phyloP scores from a whole-genome alignment of 2,329 filamentous ascomycete genomes.

The Sphaerostilbella broomeana region DNA sequence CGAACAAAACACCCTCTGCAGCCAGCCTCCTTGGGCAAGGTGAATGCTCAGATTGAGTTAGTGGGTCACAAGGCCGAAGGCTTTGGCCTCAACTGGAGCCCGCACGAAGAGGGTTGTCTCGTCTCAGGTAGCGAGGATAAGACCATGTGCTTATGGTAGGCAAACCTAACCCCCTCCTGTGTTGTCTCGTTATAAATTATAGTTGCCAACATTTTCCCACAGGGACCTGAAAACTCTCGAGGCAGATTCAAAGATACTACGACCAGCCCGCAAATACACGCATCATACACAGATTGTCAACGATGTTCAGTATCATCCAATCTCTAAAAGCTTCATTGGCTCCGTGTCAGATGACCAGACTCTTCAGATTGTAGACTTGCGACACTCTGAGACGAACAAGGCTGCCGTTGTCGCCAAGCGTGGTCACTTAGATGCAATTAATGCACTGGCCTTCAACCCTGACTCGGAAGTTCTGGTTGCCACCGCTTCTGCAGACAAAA shows the following conservation, averaged over 20 bases:
- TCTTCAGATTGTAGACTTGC: constrained; percentile 84
- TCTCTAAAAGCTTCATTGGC: constrained; percentile 77
- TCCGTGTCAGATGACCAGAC: constrained; percentile 94
- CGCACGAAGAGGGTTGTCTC: constrained; percentile 71
- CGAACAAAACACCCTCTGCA: constrained; percentile 83
- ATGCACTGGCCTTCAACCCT: constrained; percentile 92
- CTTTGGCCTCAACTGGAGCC: constrained; percentile 90
- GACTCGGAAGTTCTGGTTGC: constrained; percentile 84
- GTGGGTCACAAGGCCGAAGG: constrained; percentile 82
- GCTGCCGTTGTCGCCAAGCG: constrained; percentile 62
- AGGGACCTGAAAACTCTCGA: constrained; percentile 77
- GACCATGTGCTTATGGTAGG: constrained; percentile 84
- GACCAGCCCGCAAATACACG: constrained; percentile 68
- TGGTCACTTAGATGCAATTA: constrained; percentile 88
- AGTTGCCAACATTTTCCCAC: constrained; percentile 1
- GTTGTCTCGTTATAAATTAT: constrained; percentile 1
- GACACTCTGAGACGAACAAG: constrained; percentile 57
- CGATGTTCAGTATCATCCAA: constrained; percentile 91
- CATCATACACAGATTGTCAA: constrained; percentile 91
- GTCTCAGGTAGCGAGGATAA: constrained; percentile 88
- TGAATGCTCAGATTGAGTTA: constrained; percentile 78
- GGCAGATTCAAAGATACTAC: constrained; percentile 61
- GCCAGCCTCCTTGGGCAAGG: constrained; percentile 55
- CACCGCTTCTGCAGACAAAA: constrained; percentile 92
- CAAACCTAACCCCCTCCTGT: too few species aligned